Conservation (phyloP, 164 flowering plant genomes). For the Vitis rupestris region DNA sequence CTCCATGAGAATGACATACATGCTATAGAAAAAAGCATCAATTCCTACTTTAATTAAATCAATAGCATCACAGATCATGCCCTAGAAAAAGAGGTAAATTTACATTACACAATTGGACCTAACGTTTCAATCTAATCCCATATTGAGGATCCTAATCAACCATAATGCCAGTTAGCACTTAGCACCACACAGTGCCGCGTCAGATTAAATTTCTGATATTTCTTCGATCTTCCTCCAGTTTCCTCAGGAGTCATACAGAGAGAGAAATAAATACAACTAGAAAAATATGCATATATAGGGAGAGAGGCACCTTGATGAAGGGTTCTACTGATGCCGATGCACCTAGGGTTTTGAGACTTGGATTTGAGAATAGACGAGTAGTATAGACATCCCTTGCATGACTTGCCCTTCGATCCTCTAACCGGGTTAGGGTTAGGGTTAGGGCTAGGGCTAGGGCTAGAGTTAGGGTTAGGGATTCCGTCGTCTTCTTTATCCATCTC, state of each 20-base stretch:
- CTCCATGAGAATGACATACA: too few relatives aligned
- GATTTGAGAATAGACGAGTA: constrained; percentile 53
- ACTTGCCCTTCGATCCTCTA: constrained; percentile 33
- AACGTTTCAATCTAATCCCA: too few relatives aligned
- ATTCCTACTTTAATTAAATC: too few relatives aligned
- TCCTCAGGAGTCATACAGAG: background rate
- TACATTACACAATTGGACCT: too few relatives aligned
- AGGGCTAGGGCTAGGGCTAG: background rate
- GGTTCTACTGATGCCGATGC: constrained; percentile 51
- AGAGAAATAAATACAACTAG: background rate
- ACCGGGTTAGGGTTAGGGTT: constrained; percentile 1
- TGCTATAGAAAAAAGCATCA: too few relatives aligned
- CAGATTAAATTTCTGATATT: background rate
- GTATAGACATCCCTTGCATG: constrained; percentile 62
- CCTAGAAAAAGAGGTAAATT: too few relatives aligned
- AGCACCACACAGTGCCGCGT: background rate
- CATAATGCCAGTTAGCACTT: background rate
- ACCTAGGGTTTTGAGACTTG: constrained; percentile 43
- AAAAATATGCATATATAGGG: background rate
- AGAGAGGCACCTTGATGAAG: constrained; percentile 37
- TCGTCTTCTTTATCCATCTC: background rate
- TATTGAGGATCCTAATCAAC: too few relatives aligned
- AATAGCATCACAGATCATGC: too few relatives aligned
- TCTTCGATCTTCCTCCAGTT: background rate
- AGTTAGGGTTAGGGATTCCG: background rate